These are phyloP conservation scores for Craterostigma plantagineum DNA, from an alignment of 257 asterid genomes.

Conservation along the genomic window DNA sequence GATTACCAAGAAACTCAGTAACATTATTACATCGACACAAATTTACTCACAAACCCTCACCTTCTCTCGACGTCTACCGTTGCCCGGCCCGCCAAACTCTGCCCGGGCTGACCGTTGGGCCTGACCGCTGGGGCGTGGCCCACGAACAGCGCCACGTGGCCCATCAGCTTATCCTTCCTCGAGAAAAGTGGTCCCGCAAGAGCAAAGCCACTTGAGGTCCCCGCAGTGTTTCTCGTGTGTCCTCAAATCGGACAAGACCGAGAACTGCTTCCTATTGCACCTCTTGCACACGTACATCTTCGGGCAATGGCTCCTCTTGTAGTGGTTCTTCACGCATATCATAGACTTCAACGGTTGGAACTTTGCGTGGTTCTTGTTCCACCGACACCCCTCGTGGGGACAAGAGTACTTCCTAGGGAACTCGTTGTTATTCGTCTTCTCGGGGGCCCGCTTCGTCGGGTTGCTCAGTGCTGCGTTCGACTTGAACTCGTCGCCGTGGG, in stretches of 20 bases:
- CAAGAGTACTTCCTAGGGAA: constrained; percentile 51
- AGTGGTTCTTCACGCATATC: constrained; percentile 78
- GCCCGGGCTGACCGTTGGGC: too few species aligned
- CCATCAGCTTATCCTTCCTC: constrained; percentile 69
- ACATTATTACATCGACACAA: too few species aligned
- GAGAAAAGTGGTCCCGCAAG: constrained; percentile 72
- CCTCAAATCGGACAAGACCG: constrained; percentile 57
- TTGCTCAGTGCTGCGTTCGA: constrained; percentile 53
- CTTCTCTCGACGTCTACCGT: too few species aligned
- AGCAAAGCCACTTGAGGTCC: constrained; percentile 53
- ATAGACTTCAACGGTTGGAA: constrained; percentile 63
- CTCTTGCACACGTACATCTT: constrained; percentile 67
- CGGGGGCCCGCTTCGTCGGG: constrained; percentile 18
- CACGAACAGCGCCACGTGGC: constrained; percentile 46
- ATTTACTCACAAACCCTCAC: too few species aligned
- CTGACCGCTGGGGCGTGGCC: constrained; percentile 40
- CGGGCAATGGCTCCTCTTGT: constrained; percentile 72
- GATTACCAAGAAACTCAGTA: too few species aligned
- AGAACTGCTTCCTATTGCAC: constrained; percentile 44
- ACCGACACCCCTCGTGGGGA: constrained; percentile 68
- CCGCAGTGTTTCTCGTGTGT: constrained; percentile 88
- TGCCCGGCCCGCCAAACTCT: too few species aligned
- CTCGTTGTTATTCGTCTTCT: neutral
- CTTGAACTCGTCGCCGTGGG: constrained; percentile 73
- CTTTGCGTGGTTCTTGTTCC: constrained; percentile 50